Evolutionary conservation across 352 stramenopile species (phyloP).

Genomic region (Phytophthora litchii): DNA sequence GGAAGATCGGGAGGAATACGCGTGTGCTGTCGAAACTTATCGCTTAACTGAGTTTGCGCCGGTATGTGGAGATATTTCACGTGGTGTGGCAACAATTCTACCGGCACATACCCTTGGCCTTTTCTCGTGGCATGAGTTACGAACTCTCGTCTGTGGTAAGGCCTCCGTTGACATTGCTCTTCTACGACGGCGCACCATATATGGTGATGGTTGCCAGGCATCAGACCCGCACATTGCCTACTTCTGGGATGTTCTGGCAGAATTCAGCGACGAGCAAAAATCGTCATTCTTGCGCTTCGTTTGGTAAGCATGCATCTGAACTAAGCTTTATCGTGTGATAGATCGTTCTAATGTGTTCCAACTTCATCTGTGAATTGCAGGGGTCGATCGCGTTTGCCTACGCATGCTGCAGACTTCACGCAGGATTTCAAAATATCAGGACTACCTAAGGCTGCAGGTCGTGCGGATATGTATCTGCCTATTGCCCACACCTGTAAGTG

Average conservation of each 20-base stretch:
- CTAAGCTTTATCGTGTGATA: background rate
- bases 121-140: conserved; percentile 90
- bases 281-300: conserved; percentile 91
- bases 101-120: conserved; percentile 76
- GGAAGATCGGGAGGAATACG: conserved; percentile 90
- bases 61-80: conserved; percentile 71
- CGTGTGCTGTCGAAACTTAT: conserved; percentile 76
- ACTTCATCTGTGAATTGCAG: conserved; percentile 27
- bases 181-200: conserved; percentile 87
- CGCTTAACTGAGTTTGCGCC: conserved; percentile 82
- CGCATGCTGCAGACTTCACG: conserved; percentile 87
- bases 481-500: conserved; percentile 86
- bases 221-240: conserved; percentile 86
- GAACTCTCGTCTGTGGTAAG: conserved; percentile 91
- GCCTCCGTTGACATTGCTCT: conserved; percentile 88
- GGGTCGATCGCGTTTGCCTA: conserved; percentile 89
- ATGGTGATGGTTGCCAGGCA: conserved; percentile 88
- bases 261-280: conserved; percentile 91
- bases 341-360: conserved; percentile 12
- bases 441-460: conserved; percentile 73
- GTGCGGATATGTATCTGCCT: conserved; percentile 83
- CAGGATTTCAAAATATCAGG: conserved; percentile 92
- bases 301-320: conserved; percentile 48
- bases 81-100: conserved; percentile 88
- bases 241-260: conserved; percentile 91